Evolutionary conservation across 495 filamentous ascomycete genomes (phyloP), one percentile per base, ranked within the genome.

Genomic region (Aspergillus funiculosus): DNA sequence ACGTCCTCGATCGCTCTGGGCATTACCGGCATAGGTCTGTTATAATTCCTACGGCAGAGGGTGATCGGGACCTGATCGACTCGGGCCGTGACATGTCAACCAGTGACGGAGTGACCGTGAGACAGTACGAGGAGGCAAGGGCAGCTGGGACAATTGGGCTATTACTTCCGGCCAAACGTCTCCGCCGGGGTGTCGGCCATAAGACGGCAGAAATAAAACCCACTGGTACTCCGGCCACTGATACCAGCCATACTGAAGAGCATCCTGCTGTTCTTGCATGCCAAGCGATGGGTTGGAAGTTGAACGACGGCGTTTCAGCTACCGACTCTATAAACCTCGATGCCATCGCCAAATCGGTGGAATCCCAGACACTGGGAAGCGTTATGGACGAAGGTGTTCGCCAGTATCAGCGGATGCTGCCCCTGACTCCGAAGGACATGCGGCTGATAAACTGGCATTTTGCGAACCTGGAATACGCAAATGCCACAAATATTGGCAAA

Each of bases 381-480:
- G 85, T 89, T 2, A 87, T 95, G 76, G 87, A 98, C 53, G 85
- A 87, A 43, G 87, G 89, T 13, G 80, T 96, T 40, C 75, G 74
- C 15, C 89, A 97, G 56, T 98, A 95, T 63, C 83, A 85, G 49
- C 76, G 76, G 29, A 75, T 97, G 43, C 75, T 96, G 14, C 82
- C 92, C 34, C 67, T 99, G 20, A 87, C 80, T 0, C 79, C 89
- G 0, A 85, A 86, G 57, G 92, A 96, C 53, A 81, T 94, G 66
- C 77, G 92, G 35, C 72, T 97, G 24, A 74, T 96, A 53, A 99
- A 97, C 57, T 99, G 92, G 92, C 94, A 99, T 66, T 82, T 95
- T 61, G 92, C 94, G 47, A 99, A 99, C 57, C 74, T 97, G 21
- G 92, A 99, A 59, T 99, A 99, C 57, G 90, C 91, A 35, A 97